Conservation (phyloP, 164 flowering plant species). For the Stephania yunnanensis region DNA sequence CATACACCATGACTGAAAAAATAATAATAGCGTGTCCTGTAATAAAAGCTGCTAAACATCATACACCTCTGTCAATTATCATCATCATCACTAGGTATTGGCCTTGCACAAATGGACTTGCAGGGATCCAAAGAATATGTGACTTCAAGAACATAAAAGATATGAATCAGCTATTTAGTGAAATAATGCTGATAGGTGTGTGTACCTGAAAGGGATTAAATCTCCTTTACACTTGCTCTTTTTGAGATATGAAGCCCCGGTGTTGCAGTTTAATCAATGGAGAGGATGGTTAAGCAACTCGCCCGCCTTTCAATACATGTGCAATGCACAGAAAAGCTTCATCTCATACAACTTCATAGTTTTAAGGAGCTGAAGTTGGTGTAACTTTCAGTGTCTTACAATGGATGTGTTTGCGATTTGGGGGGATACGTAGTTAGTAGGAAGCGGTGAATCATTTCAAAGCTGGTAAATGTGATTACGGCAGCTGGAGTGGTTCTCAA, state of each 20-base stretch:
- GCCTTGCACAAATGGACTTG: background rate
- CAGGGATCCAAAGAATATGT: background rate
- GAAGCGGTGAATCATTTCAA: conserved; percentile 90
- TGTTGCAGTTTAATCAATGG: background rate
- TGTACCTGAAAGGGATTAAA: background rate
- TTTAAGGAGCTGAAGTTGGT: background rate
- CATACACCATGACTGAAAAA: background rate
- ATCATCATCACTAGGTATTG: conserved; percentile 8
- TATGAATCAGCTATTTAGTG: background rate
- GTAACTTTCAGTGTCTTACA: conserved; percentile 17
- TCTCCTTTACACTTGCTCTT: background rate
- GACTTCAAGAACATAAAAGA: background rate
- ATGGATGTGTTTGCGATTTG: conserved; percentile 50
- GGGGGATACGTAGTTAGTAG: conserved; percentile 45
- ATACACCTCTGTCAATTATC: background rate
- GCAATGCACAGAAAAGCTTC: background rate
- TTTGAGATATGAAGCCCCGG: too few relatives aligned
- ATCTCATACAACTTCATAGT: background rate
- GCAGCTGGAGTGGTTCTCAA: conserved; percentile 94
- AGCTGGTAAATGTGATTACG: conserved; percentile 94
- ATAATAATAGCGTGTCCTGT: background rate
- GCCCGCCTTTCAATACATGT: background rate
- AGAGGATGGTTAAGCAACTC: background rate
- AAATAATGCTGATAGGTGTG: background rate
- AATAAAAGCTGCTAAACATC: background rate